Conservation (phyloP, 768 basidiomycete genomes). For the Boletus pseudo-olivaceus region DNA sequence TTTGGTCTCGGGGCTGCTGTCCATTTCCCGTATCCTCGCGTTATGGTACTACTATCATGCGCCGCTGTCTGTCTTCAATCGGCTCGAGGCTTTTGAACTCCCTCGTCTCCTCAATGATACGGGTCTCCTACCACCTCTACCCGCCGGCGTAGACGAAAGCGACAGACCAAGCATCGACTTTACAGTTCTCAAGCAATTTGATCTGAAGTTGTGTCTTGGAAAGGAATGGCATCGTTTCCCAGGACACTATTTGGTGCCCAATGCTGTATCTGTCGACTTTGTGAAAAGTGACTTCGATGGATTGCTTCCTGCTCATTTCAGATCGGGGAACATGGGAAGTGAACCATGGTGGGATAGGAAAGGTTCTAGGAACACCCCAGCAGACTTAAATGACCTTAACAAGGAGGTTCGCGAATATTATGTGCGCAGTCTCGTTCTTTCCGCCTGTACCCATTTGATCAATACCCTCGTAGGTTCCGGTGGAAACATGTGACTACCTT, state of each 20-base stretch:
- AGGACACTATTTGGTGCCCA: conserved; percentile 83
- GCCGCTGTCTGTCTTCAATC: conserved; percentile 66
- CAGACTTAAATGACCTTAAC: conserved; percentile 85
- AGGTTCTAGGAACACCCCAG: conserved; percentile 58
- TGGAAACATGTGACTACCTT: conserved; percentile 80
- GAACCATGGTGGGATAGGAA: conserved; percentile 38
- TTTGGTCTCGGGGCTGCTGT: conserved; percentile 62
- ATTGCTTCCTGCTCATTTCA: conserved; percentile 82
- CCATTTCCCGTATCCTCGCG: conserved; percentile 76
- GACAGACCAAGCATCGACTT: conserved; percentile 56
- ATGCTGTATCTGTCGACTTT: conserved; percentile 79
- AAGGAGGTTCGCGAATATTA: conserved; percentile 73
- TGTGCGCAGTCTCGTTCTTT: conserved; percentile 43
- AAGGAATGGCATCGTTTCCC: conserved; percentile 98
- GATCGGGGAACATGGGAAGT: conserved; percentile 20
- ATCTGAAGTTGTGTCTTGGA: conserved; percentile 77
- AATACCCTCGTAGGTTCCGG: conserved; percentile 50
- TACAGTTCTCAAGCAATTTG: conserved; percentile 61
- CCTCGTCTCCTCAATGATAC: conserved; percentile 77
- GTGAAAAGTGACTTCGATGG: conserved; percentile 91
- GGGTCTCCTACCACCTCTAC: conserved; percentile 52
- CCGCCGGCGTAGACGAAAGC: conserved; percentile 42
- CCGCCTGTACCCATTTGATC: conserved; percentile 2
- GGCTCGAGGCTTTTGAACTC: conserved; percentile 74
- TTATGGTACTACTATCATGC: conserved; percentile 89